Evolutionary conservation across 2,329 filamentous ascomycete genomes (phyloP).

Genomic region (Calonectria hongkongensis): DNA sequence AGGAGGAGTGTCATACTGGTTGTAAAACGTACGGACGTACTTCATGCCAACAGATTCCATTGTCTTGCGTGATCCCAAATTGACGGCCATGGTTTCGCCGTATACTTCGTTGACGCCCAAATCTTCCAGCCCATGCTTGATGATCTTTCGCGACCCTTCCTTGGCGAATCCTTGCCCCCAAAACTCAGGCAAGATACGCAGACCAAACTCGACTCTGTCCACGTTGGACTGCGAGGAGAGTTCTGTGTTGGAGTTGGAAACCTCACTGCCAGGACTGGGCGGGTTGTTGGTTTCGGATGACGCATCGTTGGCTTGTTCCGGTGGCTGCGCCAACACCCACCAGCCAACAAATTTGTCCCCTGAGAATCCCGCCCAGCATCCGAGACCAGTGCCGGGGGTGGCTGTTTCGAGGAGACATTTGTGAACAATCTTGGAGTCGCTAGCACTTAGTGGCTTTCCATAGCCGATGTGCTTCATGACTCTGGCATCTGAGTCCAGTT

Average conservation of each 20-base stretch:
- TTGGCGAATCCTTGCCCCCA: constrained; percentile 58
- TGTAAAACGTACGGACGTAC: constrained; percentile 51
- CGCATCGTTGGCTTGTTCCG: constrained; percentile 38
- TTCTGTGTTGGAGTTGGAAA: constrained; percentile 6
- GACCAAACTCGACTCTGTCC: constrained; percentile 52
- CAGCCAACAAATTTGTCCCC: constrained; percentile 56
- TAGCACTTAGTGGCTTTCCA: constrained; percentile 47
- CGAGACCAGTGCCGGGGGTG: constrained; percentile 45
- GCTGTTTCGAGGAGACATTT: constrained; percentile 50
- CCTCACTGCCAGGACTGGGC: background rate
- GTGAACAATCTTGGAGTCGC: constrained; percentile 49
- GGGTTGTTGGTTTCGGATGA: constrained; percentile 15
- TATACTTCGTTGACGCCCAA: constrained; percentile 50
- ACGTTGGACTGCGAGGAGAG: constrained; percentile 24
- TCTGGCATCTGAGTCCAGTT: constrained; percentile 47
- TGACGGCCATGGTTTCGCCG: constrained; percentile 58
- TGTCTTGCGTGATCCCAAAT: constrained; percentile 52
- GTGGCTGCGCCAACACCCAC: constrained; percentile 52
- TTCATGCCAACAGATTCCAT: constrained; percentile 47
- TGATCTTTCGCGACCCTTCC: constrained; percentile 54
- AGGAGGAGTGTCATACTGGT: constrained; percentile 52
- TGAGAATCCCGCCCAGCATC: constrained; percentile 48
- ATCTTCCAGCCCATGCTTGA: constrained; percentile 56
- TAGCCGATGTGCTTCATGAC: constrained; percentile 52
- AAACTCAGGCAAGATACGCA: constrained; percentile 54